Evolutionary conservation across 805 yeast genomes (phyloP).

Genomic region (Ogataea nitratoaversa): DNA sequence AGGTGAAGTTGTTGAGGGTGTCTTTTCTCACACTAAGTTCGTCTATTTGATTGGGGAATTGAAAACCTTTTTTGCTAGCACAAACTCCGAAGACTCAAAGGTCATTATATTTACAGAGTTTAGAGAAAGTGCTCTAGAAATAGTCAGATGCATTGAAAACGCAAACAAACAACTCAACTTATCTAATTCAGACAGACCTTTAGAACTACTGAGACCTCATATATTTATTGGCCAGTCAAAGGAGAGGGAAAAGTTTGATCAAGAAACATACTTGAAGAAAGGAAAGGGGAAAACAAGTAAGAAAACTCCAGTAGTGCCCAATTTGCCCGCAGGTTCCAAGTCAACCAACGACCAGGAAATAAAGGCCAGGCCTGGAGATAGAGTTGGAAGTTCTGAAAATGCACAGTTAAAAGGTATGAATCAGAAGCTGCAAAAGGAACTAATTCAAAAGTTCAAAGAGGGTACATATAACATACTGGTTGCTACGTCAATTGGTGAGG

Average conservation of each 20-base stretch:
- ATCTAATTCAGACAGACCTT: slow-evolving; percentile 23
- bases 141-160: slow-evolving; percentile 60
- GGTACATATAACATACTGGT: slow-evolving; percentile 79
- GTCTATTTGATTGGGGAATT: slow-evolving; percentile 56
- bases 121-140: slow-evolving; percentile 86
- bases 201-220: slow-evolving; percentile 54
- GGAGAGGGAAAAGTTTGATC: slow-evolving; percentile 67
- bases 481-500: slow-evolving; percentile 97
- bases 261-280: slow-evolving; percentile 42
- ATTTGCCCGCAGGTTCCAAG: slow-evolving; percentile 18
- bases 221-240: slow-evolving; percentile 90
- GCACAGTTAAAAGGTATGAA: slow-evolving; percentile 86
- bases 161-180: slow-evolving; percentile 18
- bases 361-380: slow-evolving; percentile 30
- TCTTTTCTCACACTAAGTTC: slow-evolving; percentile 68
- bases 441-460: slow-evolving; percentile 65
- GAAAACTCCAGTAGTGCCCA: slow-evolving; percentile 17
- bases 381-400: slow-evolving; percentile 63
- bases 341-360: slow-evolving; percentile 28
- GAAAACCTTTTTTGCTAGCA: slow-evolving; percentile 44
- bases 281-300: slow-evolving; percentile 33
- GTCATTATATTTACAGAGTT: slow-evolving; percentile 86
- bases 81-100: slow-evolving; percentile 49
- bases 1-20: slow-evolving; percentile 24
- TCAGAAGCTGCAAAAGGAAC: slow-evolving; percentile 80